phyloP scores from a whole-genome alignment of 2,329 filamentous ascomycete genomes.

The Cadophora sp. region DNA sequence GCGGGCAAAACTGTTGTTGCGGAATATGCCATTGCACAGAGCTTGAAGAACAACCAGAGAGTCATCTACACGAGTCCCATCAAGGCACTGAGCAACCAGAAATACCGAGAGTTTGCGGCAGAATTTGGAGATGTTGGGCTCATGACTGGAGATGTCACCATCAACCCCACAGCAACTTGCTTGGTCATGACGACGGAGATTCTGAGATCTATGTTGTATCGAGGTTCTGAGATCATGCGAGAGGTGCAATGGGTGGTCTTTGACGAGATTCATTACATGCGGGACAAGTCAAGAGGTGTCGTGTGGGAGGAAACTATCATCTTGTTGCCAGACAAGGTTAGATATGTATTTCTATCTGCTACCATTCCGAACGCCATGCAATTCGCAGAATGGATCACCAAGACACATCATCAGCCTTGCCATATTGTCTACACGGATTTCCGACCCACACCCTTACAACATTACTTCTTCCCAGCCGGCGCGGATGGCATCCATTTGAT shows the following conservation, averaged over 20 bases:
- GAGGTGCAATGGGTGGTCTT: conserved; percentile 99
- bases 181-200: conserved; percentile 99
- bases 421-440: conserved; percentile 99
- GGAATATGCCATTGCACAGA: conserved; percentile 97
- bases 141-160: conserved; percentile 99
- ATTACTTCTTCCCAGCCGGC: conserved; percentile 96
- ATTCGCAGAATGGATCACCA: conserved; percentile 98
- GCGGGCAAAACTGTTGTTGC: conserved; percentile 98
- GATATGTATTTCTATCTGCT: conserved; percentile 97
- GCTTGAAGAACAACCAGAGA: conserved; percentile 94
- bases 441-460: conserved; percentile 92
- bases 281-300: conserved; percentile 91
- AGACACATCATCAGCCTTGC: conserved; percentile 96
- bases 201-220: conserved; percentile 96
- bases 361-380: conserved; percentile 99
- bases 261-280: conserved; percentile 98
- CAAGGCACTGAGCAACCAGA: conserved; percentile 98
- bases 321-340: conserved; percentile 95
- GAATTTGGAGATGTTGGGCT: conserved; percentile 97
- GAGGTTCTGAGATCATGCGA: conserved; percentile 98
- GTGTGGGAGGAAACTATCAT: conserved; percentile 99
- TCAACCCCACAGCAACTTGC: conserved; percentile 97
- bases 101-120: conserved; percentile 94
- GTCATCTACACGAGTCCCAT: conserved; percentile 99
- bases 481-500: conserved; percentile 92